Evolutionary conservation across 2,329 filamentous ascomycete genomes (phyloP).

Genomic region (Pseudogymnoascus pannorum): DNA sequence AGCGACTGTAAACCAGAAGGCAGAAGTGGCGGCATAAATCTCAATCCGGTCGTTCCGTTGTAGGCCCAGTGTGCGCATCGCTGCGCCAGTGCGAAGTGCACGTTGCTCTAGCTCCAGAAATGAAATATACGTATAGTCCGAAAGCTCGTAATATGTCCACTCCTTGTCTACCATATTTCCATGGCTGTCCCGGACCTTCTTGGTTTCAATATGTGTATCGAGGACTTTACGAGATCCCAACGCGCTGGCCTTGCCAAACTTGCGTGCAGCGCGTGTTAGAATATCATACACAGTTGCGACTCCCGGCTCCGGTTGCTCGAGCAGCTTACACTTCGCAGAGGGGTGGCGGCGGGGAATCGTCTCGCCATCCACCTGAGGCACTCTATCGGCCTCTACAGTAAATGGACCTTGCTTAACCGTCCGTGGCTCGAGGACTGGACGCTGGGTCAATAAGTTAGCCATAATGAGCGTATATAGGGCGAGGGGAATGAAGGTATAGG

Average conservation of each 20-base stretch:
- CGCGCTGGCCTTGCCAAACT: slow-evolving; percentile 57
- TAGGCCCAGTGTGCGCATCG: slow-evolving; percentile 66
- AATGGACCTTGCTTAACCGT: slow-evolving; percentile 42
- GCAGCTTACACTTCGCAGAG: slow-evolving; percentile 48
- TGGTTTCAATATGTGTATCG: slow-evolving; percentile 71
- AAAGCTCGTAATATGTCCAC: slow-evolving; percentile 83
- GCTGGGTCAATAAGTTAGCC: neutral
- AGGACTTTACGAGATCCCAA: slow-evolving; percentile 66
- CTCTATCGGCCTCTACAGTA: slow-evolving; percentile 53
- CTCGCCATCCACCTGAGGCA: slow-evolving; percentile 54
- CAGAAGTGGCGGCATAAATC: slow-evolving; percentile 68
- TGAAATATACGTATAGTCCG: slow-evolving; percentile 67
- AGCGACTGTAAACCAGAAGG: slow-evolving; percentile 72
- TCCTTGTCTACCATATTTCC: slow-evolving; percentile 74
- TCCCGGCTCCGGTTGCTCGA: slow-evolving; percentile 44
- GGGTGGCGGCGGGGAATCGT: slow-evolving; percentile 61
- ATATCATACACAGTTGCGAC: slow-evolving; percentile 71
- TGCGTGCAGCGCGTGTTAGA: slow-evolving; percentile 56
- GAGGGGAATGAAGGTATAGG: neutral
- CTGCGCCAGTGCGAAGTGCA: slow-evolving; percentile 59
- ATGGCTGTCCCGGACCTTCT: slow-evolving; percentile 76
- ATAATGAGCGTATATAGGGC: neutral
- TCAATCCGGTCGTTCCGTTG: slow-evolving; percentile 61
- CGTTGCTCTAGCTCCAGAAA: slow-evolving; percentile 72
- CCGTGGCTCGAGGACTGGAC: neutral